These are phyloP conservation scores for Dactylella cylindrospora DNA, from an alignment of 2,329 filamentous ascomycete genomes.

Conservation along the genomic window DNA sequence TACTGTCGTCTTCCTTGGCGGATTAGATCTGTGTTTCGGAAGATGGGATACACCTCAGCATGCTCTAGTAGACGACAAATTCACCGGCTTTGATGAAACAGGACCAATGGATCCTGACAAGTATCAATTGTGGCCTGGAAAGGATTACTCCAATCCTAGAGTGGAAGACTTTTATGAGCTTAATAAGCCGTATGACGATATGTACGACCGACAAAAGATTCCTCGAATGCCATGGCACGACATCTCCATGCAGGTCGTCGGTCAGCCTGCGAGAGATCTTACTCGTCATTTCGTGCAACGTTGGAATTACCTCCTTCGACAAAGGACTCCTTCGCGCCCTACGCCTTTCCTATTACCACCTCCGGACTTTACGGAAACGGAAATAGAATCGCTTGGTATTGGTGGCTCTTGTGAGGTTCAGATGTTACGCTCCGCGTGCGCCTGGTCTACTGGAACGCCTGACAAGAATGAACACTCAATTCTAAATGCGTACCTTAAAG, in stretches of 20 bases:
- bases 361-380: slow-evolving; percentile 82
- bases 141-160: slow-evolving; percentile 96
- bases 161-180: slow-evolving; percentile 93
- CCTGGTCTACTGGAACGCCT: slow-evolving; percentile 86
- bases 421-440: slow-evolving; percentile 83
- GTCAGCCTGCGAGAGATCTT: slow-evolving; percentile 88
- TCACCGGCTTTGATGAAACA: slow-evolving; percentile 84
- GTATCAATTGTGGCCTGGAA: slow-evolving; percentile 93
- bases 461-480: slow-evolving; percentile 90
- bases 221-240: slow-evolving; percentile 99
- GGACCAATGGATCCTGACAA: slow-evolving; percentile 83
- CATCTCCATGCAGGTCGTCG: slow-evolving; percentile 95
- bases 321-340: slow-evolving; percentile 87
- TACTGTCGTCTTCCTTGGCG: slow-evolving; percentile 90
- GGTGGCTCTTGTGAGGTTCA: slow-evolving; percentile 96
- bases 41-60: slow-evolving; percentile 97
- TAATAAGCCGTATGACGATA: slow-evolving; percentile 94
- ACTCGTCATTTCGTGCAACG: slow-evolving; percentile 95
- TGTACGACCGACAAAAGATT: slow-evolving; percentile 88
- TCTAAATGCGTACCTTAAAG: slow-evolving; percentile 89
- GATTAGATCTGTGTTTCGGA: slow-evolving; percentile 94
- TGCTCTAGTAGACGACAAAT: slow-evolving; percentile 84
- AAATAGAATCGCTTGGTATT: slow-evolving; percentile 82
- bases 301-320: slow-evolving; percentile 95
- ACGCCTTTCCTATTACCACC: slow-evolving; percentile 91